Percentiles rank a stretch among this genome's conserved stretches.
phyloP scores from a whole-genome alignment of 306 rosid genomes.

The Acacia crassicarpa region DNA sequence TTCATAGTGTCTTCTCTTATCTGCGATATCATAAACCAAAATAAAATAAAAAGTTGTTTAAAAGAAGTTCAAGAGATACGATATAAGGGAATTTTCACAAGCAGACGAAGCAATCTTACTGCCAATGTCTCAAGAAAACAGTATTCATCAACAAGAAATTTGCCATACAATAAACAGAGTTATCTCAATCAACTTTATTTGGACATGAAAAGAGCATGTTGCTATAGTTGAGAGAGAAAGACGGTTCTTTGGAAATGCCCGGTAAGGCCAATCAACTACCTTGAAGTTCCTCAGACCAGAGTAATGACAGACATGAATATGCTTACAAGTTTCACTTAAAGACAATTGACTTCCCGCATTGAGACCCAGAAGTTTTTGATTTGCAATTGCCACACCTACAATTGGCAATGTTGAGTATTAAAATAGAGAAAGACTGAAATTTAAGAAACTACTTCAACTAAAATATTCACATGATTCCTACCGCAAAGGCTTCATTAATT shows the following conservation, averaged over 20 bases:
- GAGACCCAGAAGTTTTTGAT: conserved; percentile 89
- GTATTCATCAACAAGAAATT: no score
- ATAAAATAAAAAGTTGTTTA: no score
- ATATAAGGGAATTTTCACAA: no score
- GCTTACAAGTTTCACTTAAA: conserved; percentile 7
- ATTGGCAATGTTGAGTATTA: conserved; percentile 25
- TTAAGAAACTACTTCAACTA: conserved; percentile 22
- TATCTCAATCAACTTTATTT: no score
- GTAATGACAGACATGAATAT: background rate
- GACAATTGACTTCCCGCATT: conserved; percentile 56
- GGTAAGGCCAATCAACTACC: background rate
- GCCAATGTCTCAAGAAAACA: no score
- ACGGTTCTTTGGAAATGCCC: background rate
- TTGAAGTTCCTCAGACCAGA: conserved; percentile 15
- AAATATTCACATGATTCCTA: conserved; percentile 39
- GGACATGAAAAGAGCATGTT: background rate
- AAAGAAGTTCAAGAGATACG: no score
- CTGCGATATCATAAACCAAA: no score
- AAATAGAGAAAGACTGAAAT: conserved; percentile 4
- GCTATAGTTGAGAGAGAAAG: background rate
- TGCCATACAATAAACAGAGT: no score
- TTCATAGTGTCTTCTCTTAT: no score
- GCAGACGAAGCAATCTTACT: no score
- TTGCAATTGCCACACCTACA: conserved; percentile 96
- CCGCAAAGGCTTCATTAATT: conserved; percentile 96